phyloP scores from a whole-genome alignment of 257 asterid species.

The Linaria vulgaris region DNA sequence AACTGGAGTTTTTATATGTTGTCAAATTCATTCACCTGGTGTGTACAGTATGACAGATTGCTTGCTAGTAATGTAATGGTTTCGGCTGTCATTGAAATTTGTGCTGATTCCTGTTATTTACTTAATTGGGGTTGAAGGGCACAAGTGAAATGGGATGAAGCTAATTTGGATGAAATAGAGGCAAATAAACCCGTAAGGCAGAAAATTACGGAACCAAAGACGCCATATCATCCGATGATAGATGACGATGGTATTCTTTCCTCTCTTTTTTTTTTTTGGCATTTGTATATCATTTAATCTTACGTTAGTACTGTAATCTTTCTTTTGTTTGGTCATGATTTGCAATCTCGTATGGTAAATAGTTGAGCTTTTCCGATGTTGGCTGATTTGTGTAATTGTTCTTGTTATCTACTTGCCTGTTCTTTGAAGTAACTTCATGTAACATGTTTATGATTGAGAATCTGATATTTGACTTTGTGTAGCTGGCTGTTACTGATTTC shows the following conservation, averaged over 20 bases:
- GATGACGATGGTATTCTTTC: slow-evolving; percentile 57
- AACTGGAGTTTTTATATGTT: background rate
- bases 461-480: no score
- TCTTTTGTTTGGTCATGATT: slow-evolving; percentile 2
- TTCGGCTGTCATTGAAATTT: slow-evolving; percentile 22
- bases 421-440: no score
- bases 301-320: background rate
- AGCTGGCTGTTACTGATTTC: no score
- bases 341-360: slow-evolving; percentile 1
- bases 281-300: slow-evolving; percentile 17
- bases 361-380: background rate
- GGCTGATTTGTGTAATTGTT: background rate
- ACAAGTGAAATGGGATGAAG: slow-evolving; percentile 83
- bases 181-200: slow-evolving; percentile 93
- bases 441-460: no score
- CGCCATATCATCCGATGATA: slow-evolving; percentile 92
- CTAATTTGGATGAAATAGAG: slow-evolving; percentile 84
- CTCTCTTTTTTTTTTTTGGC: slow-evolving; percentile 9
- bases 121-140: slow-evolving; percentile 46
- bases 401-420: background rate
- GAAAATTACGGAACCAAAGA: slow-evolving; percentile 98
- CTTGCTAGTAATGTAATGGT: background rate
- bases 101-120: slow-evolving; percentile 6
- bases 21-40: background rate
- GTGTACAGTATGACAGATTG: background rate